A percentile compares a stretch with the other conserved stretches of the same genome.
Evolutionary conservation across 805 yeast species (phyloP).

Genomic region (Cyberlindnera saturnus): DNA sequence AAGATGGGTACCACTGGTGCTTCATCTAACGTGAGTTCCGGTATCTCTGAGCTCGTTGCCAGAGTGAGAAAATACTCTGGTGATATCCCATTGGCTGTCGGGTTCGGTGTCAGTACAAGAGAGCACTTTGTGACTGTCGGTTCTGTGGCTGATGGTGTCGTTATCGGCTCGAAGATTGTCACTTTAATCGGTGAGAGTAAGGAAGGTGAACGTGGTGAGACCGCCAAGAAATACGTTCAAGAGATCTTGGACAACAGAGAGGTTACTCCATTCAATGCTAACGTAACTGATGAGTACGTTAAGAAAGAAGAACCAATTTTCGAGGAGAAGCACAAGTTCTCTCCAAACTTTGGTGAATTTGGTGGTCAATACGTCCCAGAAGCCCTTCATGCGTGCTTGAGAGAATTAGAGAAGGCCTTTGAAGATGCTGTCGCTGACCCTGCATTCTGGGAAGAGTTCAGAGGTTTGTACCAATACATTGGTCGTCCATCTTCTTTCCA

Average conservation of each 20-base stretch:
- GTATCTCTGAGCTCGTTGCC: slow-evolving; percentile 60
- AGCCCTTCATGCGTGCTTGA: slow-evolving; percentile 83
- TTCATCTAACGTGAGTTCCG: slow-evolving; percentile 51
- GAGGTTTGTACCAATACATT: slow-evolving; percentile 78
- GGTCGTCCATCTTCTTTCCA: slow-evolving; percentile 96
- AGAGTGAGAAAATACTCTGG: slow-evolving; percentile 75
- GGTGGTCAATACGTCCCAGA: slow-evolving; percentile 99
- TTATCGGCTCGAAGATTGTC: slow-evolving; percentile 85
- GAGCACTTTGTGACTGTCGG: slow-evolving; percentile 84
- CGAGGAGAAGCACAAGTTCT: slow-evolving; percentile 58
- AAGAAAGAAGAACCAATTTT: slow-evolving; percentile 30
- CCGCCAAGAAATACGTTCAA: slow-evolving; percentile 62
- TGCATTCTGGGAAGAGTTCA: slow-evolving; percentile 88
- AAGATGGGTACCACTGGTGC: slow-evolving; percentile 99
- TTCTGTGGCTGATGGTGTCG: slow-evolving; percentile 85
- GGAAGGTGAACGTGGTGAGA: slow-evolving; percentile 50
- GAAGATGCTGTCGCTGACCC: slow-evolving; percentile 87
- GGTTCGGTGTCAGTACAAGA: slow-evolving; percentile 93
- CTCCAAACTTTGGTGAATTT: slow-evolving; percentile 84
- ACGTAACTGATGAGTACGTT: slow-evolving; percentile 25
- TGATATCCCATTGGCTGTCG: slow-evolving; percentile 85
- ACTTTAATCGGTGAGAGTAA: slow-evolving; percentile 60
- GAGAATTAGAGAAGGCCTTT: slow-evolving; percentile 84
- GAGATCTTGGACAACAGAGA: slow-evolving; percentile 60
- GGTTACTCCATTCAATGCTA: slow-evolving; percentile 13